Evolutionary conservation across 2,329 filamentous ascomycete genomes (phyloP).

Genomic region (Colletotrichum sp.): DNA sequence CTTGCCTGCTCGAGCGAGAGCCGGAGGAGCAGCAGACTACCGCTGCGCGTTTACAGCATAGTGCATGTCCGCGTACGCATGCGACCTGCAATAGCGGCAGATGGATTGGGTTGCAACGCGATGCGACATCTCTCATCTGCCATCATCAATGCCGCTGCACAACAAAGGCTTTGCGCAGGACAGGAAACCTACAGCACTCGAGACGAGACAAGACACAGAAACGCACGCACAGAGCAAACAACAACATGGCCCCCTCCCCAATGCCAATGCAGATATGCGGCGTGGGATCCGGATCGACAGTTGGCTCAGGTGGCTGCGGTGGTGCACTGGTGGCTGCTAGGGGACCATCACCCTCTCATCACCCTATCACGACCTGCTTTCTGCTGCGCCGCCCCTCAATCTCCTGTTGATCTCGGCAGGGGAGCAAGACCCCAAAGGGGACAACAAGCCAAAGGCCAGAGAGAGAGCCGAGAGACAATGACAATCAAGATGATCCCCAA

Average conservation of each 20-base stretch:
- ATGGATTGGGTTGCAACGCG: not conserved
- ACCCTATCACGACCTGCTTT: not conserved
- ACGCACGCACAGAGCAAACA: not conserved
- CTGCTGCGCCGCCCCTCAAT: constrained; percentile 11
- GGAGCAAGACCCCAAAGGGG: not conserved
- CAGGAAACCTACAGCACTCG: not conserved
- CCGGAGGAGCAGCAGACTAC: not conserved
- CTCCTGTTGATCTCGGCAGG: constrained; percentile 17
- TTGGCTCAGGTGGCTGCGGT: not conserved
- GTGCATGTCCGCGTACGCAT: not conserved
- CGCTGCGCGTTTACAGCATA: not conserved
- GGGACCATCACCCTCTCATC: not conserved
- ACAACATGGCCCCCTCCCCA: not conserved
- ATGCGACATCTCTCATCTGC: not conserved
- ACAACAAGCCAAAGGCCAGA: not conserved
- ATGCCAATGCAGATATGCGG: not conserved
- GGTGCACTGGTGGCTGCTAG: not conserved
- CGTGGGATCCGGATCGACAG: constrained; percentile 10
- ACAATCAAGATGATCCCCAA: not conserved
- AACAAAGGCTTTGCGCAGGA: not conserved
- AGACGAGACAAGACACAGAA: not conserved
- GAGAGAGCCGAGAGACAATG: constrained; percentile 4
- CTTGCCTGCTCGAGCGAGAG: not conserved
- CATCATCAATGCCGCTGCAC: not conserved
- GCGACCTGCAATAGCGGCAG: not conserved